A percentile compares a stretch with the other conserved stretches of the same genome.
phyloP scores from a whole-genome alignment of 148 eudicot genomes.

The Rheum nobile region DNA sequence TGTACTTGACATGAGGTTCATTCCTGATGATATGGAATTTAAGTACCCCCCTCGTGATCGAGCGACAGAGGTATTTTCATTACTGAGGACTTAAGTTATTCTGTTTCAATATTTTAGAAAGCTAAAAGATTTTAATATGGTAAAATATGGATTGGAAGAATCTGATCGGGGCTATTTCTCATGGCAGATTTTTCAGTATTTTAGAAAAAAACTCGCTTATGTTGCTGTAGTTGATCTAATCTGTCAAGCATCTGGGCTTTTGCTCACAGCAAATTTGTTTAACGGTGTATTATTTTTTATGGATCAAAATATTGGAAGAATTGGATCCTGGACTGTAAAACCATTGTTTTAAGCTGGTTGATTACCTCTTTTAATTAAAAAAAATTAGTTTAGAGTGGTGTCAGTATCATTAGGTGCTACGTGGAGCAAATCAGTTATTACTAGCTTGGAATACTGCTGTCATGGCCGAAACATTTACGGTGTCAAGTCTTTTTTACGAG shows the following conservation, averaged over 20 bases:
- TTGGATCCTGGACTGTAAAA: neutral
- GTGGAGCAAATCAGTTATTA: no score
- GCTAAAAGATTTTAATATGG: neutral
- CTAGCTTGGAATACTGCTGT: neutral
- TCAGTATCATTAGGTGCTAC: neutral
- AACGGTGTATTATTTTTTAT: neutral
- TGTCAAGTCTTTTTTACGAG: neutral
- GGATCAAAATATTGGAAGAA: neutral
- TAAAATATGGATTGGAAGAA: neutral
- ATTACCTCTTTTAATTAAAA: neutral
- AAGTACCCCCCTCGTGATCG: conserved; percentile 81
- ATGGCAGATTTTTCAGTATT: neutral
- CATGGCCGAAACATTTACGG: neutral
- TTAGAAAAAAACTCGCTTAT: neutral
- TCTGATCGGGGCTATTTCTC: neutral
- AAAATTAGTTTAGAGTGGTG: neutral
- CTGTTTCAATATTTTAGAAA: neutral
- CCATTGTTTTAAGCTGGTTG: neutral
- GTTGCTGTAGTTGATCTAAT: neutral
- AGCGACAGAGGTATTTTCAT: conserved; percentile 62
- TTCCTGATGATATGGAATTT: conserved; percentile 86
- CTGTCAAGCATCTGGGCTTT: neutral
- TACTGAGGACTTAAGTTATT: neutral
- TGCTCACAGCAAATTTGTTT: no score
- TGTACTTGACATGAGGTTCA: conserved; percentile 85